These are phyloP conservation scores for Taphrina wiesneri DNA, from an alignment of 1,139 yeast species.

Conservation along the genomic window DNA sequence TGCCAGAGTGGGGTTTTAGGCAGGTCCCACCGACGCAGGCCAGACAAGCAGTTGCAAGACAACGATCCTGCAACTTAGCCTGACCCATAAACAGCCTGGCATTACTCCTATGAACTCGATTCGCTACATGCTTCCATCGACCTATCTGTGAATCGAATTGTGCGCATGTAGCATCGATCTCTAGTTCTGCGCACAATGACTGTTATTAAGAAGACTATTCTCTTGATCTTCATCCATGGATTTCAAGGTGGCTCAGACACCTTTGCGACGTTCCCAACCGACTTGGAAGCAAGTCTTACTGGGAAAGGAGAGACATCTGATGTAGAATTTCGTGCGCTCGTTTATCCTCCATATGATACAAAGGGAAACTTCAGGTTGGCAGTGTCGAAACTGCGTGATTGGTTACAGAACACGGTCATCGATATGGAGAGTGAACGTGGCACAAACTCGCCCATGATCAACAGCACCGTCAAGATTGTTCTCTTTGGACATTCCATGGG, in stretches of 20 bases:
- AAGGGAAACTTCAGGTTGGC: slow-evolving; percentile 37
- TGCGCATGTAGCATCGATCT: background rate
- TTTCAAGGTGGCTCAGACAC: slow-evolving; percentile 39
- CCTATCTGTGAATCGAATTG: no score
- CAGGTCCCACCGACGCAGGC: no score
- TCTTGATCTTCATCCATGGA: slow-evolving; percentile 39
- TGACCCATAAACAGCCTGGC: no score
- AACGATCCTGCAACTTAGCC: no score
- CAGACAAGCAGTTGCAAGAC: no score
- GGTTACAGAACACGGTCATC: slow-evolving; percentile 37
- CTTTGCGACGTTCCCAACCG: slow-evolving; percentile 37
- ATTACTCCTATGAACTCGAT: no score
- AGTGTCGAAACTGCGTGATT: slow-evolving; percentile 34
- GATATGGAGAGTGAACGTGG: slow-evolving; percentile 36
- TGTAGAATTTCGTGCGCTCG: slow-evolving; percentile 22
- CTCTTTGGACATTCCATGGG: slow-evolving; percentile 40
- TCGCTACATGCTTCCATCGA: no score
- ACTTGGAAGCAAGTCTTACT: slow-evolving; percentile 24
- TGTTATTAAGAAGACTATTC: slow-evolving; percentile 32
- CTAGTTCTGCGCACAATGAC: background rate
- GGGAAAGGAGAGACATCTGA: background rate
- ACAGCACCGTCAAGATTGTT: slow-evolving; percentile 37
- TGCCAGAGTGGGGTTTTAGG: no score
- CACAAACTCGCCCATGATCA: slow-evolving; percentile 37
- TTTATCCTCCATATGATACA: slow-evolving; percentile 40